A percentile compares a stretch with the other conserved stretches of the same genome.
These are phyloP conservation scores for Candida sp. DNA, from an alignment of 1,139 yeast genomes.

Conservation along the genomic window DNA sequence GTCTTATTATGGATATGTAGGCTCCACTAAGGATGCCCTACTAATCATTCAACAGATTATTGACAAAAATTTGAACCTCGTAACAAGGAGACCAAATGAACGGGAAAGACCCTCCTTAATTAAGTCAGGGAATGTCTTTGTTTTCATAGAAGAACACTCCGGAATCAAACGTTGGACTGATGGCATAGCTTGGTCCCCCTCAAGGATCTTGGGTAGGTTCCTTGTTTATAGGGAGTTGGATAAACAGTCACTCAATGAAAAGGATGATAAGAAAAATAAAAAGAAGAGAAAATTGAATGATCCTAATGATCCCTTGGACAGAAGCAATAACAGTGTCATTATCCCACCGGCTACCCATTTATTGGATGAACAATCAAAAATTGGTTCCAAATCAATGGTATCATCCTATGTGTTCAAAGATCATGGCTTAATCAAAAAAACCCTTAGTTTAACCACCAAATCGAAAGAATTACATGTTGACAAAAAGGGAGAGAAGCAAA, in stretches of 20 bases:
- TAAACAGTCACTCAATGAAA: conserved; percentile 38
- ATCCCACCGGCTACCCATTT: neutral
- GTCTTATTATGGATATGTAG: conserved; percentile 75
- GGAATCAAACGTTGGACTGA: conserved; percentile 95
- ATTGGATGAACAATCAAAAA: neutral
- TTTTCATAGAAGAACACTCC: conserved; percentile 77
- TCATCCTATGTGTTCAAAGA: conserved; percentile 68
- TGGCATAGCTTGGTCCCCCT: conserved; percentile 90
- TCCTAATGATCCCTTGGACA: conserved; percentile 11
- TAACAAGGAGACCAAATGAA: conserved; percentile 80
- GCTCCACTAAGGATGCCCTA: conserved; percentile 80
- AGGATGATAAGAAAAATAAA: conserved; percentile 29
- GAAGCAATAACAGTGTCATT: neutral
- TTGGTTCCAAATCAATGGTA: conserved; percentile 29
- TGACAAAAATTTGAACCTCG: conserved; percentile 58
- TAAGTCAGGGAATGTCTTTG: conserved; percentile 76
- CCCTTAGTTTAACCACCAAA: conserved; percentile 56
- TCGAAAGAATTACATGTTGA: conserved; percentile 32
- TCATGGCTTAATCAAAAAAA: conserved; percentile 78
- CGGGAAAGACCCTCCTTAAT: conserved; percentile 67
- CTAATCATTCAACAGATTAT: conserved; percentile 77
- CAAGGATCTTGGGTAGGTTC: conserved; percentile 80
- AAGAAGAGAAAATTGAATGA: conserved; percentile 17
- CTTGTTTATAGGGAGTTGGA: conserved; percentile 79
- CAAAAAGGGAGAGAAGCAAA: conserved; percentile 31